Conservation (phyloP, 192 early-diverging fungal species). For the Chytriomyces hyalinus region DNA sequence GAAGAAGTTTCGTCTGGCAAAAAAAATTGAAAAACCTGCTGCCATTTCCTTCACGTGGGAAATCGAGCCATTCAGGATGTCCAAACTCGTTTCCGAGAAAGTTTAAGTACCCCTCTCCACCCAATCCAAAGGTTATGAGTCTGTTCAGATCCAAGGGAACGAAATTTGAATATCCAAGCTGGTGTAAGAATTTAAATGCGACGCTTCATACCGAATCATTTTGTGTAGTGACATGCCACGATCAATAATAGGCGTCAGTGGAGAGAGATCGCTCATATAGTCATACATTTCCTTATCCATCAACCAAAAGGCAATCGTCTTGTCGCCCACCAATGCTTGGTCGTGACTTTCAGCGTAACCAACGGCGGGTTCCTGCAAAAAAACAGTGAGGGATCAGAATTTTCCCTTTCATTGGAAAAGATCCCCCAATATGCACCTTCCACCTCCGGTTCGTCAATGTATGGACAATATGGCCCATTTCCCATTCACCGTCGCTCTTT, state of each 20-base stretch:
- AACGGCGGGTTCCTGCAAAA: slow-evolving; percentile 86
- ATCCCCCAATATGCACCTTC: slow-evolving; percentile 55
- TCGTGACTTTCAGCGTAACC: slow-evolving; percentile 96
- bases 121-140: slow-evolving; percentile 85
- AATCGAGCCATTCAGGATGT: slow-evolving; percentile 99
- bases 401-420: background rate
- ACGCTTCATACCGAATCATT: slow-evolving; percentile 74
- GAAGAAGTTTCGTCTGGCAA: background rate
- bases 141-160: slow-evolving; percentile 40
- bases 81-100: slow-evolving; percentile 99
- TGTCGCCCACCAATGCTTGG: slow-evolving; percentile 98
- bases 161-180: background rate
- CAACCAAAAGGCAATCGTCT: slow-evolving; percentile 97
- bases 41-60: slow-evolving; percentile 89
- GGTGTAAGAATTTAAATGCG: background rate
- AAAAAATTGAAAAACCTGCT: slow-evolving; percentile 35
- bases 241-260: slow-evolving; percentile 88
- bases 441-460: slow-evolving; percentile 90
- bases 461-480: slow-evolving; percentile 83
- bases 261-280: slow-evolving; percentile 83
- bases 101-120: slow-evolving; percentile 94
- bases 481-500: slow-evolving; percentile 87
- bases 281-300: slow-evolving; percentile 99
- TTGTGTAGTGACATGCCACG: slow-evolving; percentile 95
- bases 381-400: background rate